Percentiles rank a stretch among this genome's conserved stretches.
These are phyloP conservation scores for Venturia carpophila DNA, from an alignment of 2,329 filamentous ascomycete species.

Conservation along the genomic window DNA sequence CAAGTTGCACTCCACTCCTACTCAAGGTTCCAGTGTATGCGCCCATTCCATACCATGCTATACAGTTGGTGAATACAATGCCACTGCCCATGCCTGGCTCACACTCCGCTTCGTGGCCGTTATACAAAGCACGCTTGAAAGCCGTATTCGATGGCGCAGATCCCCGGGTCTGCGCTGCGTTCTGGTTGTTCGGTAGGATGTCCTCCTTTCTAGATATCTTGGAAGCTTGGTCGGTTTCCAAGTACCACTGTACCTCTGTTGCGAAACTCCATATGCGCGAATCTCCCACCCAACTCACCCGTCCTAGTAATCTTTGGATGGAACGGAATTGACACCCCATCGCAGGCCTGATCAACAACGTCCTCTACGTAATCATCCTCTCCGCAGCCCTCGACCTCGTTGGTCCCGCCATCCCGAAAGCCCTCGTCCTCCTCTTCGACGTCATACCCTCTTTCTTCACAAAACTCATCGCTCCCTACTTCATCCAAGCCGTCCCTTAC, in stretches of 20 bases:
- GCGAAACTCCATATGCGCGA: too few relatives aligned
- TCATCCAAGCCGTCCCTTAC: conserved; percentile 84
- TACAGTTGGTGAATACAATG: not conserved
- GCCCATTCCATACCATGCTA: not conserved
- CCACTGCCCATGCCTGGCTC: conserved; percentile 49
- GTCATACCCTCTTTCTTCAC: conserved; percentile 82
- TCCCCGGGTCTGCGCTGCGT: conserved; percentile 65
- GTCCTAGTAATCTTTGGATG: too few relatives aligned
- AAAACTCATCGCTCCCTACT: conserved; percentile 86
- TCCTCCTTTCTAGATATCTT: not conserved
- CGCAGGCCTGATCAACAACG: conserved; percentile 84
- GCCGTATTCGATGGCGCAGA: conserved; percentile 60
- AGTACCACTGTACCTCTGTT: too few relatives aligned
- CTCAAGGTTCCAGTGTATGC: not conserved
- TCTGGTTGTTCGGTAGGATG: conserved; percentile 84
- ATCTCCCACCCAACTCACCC: not conserved
- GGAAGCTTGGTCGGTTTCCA: too few relatives aligned
- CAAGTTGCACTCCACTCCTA: too few relatives aligned
- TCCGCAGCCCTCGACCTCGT: conserved; percentile 93
- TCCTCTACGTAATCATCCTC: conserved; percentile 94
- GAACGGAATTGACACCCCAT: too few relatives aligned
- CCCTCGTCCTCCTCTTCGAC: conserved; percentile 85
- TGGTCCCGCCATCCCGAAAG: conserved; percentile 77
- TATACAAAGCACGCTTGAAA: conserved; percentile 59
- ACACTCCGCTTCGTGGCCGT: conserved; percentile 61